These are phyloP conservation scores for Nigrospora sphaerica DNA, from an alignment of 2,329 filamentous ascomycete genomes.

Conservation along the genomic window DNA sequence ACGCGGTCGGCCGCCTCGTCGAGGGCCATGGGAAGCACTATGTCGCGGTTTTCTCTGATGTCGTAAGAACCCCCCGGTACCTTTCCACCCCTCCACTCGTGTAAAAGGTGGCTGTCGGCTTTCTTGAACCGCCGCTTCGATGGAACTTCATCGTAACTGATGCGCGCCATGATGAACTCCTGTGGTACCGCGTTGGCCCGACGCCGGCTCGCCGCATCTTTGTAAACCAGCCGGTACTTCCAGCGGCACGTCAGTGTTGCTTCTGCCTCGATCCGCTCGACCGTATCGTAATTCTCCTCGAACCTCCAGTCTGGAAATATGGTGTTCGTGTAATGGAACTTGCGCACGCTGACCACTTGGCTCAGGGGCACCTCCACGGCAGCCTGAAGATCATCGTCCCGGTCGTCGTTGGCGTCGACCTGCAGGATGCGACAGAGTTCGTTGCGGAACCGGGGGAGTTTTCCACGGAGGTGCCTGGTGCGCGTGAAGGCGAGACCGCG, in stretches of 20 bases:
- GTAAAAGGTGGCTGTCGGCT: conserved; percentile 13
- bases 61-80: conserved; percentile 15
- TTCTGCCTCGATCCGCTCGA: conserved; percentile 18
- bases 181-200: conserved; percentile 9
- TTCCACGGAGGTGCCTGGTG: conserved; percentile 16
- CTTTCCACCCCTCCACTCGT: conserved; percentile 17
- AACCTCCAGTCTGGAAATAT: conserved; percentile 17
- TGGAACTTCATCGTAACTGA: conserved; percentile 15
- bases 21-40: conserved; percentile 1
- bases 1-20: conserved; percentile 2
- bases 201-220: conserved; percentile 13
- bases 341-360: conserved; percentile 12
- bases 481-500: conserved; percentile 21
- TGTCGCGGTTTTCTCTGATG: conserved; percentile 11
- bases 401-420: conserved; percentile 15
- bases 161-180: conserved; percentile 17
- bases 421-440: conserved; percentile 19
- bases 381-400: conserved; percentile 15
- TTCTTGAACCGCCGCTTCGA: conserved; percentile 18
- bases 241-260: conserved; percentile 27
- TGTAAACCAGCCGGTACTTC: conserved; percentile 21
- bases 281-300: conserved; percentile 5
- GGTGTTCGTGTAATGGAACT: conserved; percentile 22
- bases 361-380: conserved; percentile 17
- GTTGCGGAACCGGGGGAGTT: conserved; percentile 18